Evolutionary conservation across 1,284 basidiomycete species (phyloP).

Genomic region (Neotropicomus parvogracilis): DNA sequence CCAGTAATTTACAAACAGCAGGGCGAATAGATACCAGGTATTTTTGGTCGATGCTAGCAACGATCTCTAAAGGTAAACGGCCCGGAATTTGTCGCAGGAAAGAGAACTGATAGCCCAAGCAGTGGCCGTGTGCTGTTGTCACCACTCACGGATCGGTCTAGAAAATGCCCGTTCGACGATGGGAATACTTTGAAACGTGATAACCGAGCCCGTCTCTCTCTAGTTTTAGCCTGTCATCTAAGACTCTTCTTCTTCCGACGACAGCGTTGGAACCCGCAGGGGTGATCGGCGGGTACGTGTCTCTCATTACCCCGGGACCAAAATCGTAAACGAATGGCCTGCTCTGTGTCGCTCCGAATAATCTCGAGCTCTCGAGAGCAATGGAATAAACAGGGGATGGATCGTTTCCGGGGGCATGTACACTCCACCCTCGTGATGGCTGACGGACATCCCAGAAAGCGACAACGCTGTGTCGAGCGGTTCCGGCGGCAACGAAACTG

Average conservation of each 20-base stretch:
- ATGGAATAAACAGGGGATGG: slow-evolving; percentile 70
- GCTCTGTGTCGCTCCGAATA: slow-evolving; percentile 71
- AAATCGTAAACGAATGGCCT: slow-evolving; percentile 75
- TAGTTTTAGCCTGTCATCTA: slow-evolving; percentile 43
- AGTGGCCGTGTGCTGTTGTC: too few relatives aligned
- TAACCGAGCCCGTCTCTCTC: slow-evolving; percentile 43
- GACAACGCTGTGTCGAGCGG: slow-evolving; percentile 68
- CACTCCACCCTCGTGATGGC: slow-evolving; percentile 60
- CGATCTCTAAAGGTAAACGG: neutral
- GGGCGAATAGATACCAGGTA: neutral
- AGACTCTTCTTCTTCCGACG: slow-evolving; percentile 17
- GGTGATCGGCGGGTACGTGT: slow-evolving; percentile 55
- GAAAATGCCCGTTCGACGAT: slow-evolving; percentile 21
- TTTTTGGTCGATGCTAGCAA: too few relatives aligned
- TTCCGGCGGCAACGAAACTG: slow-evolving; percentile 65
- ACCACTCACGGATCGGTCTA: too few relatives aligned
- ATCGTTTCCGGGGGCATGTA: slow-evolving; percentile 73
- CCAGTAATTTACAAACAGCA: neutral
- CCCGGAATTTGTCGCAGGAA: neutral
- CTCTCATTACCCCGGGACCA: slow-evolving; percentile 53
- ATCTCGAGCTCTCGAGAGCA: slow-evolving; percentile 64
- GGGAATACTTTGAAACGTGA: slow-evolving; percentile 51
- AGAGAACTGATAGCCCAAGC: too few relatives aligned
- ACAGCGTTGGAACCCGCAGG: slow-evolving; percentile 8
- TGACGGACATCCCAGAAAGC: slow-evolving; percentile 74